phyloP scores from a whole-genome alignment of 1,139 yeast genomes.

The Pichia sp. region DNA sequence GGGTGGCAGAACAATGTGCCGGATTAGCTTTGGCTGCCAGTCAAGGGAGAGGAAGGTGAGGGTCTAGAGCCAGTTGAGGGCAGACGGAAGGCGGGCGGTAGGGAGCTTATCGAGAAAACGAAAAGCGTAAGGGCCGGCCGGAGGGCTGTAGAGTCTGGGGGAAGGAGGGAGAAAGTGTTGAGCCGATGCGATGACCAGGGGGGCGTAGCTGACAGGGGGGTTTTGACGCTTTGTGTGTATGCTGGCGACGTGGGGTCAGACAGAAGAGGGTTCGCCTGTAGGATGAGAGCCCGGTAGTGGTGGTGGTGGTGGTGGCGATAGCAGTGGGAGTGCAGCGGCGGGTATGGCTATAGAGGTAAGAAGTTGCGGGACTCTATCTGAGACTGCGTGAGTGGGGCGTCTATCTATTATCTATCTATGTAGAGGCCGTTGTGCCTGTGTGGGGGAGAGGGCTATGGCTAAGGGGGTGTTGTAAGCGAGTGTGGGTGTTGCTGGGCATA shows the following conservation, averaged over 20 bases:
- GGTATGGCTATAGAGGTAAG: background rate
- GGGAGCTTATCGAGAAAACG: background rate
- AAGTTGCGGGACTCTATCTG: too few relatives aligned
- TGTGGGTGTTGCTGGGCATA: background rate
- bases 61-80: slow-evolving; percentile 2
- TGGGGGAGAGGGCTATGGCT: background rate
- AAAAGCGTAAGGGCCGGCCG: background rate
- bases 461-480: background rate
- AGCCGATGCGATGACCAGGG: background rate
- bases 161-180: background rate
- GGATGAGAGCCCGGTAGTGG: too few relatives aligned
- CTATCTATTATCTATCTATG: too few relatives aligned
- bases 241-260: too few relatives aligned
- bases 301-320: background rate
- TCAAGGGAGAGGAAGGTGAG: background rate
- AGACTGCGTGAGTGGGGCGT: too few relatives aligned
- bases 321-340: background rate
- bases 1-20: background rate
- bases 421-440: background rate
- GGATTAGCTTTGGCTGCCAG: background rate
- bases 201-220: background rate
- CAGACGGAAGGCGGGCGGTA: background rate
- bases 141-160: background rate
- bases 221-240: too few relatives aligned
- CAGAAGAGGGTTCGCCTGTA: too few relatives aligned